A percentile compares a stretch with the other conserved stretches of the same genome.
phyloP scores from a whole-genome alignment of 306 rosid genomes.

The Vicia faba region DNA sequence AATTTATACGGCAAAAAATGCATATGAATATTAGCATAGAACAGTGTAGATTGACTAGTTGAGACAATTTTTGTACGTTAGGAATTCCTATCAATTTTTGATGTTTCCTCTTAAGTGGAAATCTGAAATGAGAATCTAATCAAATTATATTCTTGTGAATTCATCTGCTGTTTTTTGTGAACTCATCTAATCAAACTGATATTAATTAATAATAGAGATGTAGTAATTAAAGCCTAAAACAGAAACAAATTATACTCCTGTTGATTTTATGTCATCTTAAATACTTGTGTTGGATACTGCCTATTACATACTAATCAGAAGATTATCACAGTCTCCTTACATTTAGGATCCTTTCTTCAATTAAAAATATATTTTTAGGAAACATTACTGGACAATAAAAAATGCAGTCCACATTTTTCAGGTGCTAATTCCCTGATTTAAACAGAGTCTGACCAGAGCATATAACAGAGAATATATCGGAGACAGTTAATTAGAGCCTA shows the following conservation, averaged over 20 bases:
- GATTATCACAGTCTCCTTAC: no score
- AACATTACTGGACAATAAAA: no score
- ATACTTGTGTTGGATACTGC: neutral
- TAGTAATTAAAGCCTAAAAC: neutral
- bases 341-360: no score
- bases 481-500: neutral
- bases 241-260: no score
- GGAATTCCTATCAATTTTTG: neutral
- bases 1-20: neutral
- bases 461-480: no score
- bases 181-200: neutral
- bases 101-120: conserved; percentile 4
- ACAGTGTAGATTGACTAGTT: conserved; percentile 9
- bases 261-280: no score
- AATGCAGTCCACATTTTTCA: no score
- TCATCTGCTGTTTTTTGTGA: neutral
- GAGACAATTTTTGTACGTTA: conserved; percentile 25
- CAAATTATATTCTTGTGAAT: neutral
- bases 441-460: no score
- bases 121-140: conserved; percentile 9
- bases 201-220: neutral
- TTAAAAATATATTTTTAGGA: no score
- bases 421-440: no score
- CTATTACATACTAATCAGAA: no score
- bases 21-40: neutral